Evolutionary conservation across 352 stramenopile genomes (phyloP), one percentile per base, ranked within the genome.

Genomic region (Blastocystis hominis): DNA sequence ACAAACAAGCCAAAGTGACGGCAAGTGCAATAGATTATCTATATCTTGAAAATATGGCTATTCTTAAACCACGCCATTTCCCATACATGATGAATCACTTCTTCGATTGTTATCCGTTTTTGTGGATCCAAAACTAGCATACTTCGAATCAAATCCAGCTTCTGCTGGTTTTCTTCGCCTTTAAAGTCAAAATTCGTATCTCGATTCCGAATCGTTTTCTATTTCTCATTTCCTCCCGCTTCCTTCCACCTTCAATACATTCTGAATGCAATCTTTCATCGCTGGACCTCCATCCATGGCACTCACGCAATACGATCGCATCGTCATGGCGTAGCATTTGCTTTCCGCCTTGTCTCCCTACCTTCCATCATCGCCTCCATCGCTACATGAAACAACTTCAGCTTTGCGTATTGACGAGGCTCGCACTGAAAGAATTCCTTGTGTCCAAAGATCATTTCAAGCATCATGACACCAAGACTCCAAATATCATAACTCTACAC

Each of bases 401-500:
- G 24, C 36, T 62, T 61, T 34, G 70, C 70, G 42, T 64, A 80
- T 20, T 42, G 13, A 5, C 70, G 70, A 7, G 70, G 70, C 30
- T 80, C 70, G 42, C 70, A 80, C 17, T 80, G 42, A 24, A 80
- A 80, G 70, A 80, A 80, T n/a, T 80, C 42, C 20, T 40, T 61
- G 24, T 80, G 70, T 0, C 70, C 70, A 42, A 80, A 80, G 30
- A 80, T 80, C 70, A 62, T 64, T n/a, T 86, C 76, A 17, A 86
- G 59, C 76, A 86, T 86, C 63, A 77, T 76, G 10, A 86, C 76
- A 44, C 76, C 76, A 30, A 77, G 13, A 36, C 46, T 75, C 76
- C 76, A 86, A 20, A 86, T 6, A n/a, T 86, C 76, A 70, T 86
- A 86, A n/a, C 63, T 72, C 59, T 86, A 70, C 42, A 1, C 9